Evolutionary conservation across 1,139 yeast genomes (phyloP).

Genomic region (Nakaseomyces kungkrabaensis): DNA sequence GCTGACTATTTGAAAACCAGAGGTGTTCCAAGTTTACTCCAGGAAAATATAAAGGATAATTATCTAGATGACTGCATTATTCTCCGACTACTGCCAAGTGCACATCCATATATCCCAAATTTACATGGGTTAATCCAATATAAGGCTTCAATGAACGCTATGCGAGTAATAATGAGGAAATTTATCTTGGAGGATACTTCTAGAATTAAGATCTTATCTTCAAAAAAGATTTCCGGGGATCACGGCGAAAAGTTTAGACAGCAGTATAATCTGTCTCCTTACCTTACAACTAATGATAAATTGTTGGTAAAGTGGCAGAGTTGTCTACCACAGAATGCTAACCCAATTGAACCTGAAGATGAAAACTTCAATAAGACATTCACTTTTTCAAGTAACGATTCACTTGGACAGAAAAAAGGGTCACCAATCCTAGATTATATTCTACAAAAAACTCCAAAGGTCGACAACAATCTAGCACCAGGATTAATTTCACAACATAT

Average conservation of each 20-base stretch:
- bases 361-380: conserved; percentile 32
- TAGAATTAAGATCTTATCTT: background rate
- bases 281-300: conserved; percentile 37
- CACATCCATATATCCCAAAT: conserved; percentile 49
- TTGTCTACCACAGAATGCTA: conserved; percentile 32
- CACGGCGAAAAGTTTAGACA: conserved; percentile 9
- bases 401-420: background rate
- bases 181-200: conserved; percentile 36
- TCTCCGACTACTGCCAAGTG: conserved; percentile 56
- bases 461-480: conserved; percentile 2
- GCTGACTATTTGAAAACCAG: conserved; percentile 39
- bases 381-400: conserved; percentile 3
- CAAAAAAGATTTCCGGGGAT: background rate
- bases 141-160: conserved; percentile 39
- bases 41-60: conserved; percentile 40
- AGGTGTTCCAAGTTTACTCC: conserved; percentile 50
- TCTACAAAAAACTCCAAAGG: conserved; percentile 6
- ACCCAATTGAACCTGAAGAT: conserved; percentile 19
- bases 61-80: conserved; percentile 42
- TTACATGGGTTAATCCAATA: conserved; percentile 53
- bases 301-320: conserved; percentile 55
- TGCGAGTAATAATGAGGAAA: conserved; percentile 45
- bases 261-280: conserved; percentile 15
- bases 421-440: conserved; percentile 13
- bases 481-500: conserved; percentile 2